Percentiles rank a stretch among this genome's conserved stretches.
phyloP scores from a whole-genome alignment of 2,329 filamentous ascomycete species.

The Bipolaris zeicola region DNA sequence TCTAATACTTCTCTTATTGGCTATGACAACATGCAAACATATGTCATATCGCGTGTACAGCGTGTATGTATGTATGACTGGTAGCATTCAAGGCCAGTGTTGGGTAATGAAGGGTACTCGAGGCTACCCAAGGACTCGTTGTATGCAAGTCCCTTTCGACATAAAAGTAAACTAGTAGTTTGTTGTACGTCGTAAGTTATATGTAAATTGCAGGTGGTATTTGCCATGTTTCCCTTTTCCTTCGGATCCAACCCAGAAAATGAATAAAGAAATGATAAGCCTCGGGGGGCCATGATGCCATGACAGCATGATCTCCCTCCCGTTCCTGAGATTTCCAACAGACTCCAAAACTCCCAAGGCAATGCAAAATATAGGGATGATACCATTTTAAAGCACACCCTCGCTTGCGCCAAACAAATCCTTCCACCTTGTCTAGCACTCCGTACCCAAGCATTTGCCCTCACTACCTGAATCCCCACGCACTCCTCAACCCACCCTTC shows the following conservation, averaged over 20 bases:
- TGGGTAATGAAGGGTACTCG: not conserved
- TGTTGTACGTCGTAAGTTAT: not conserved
- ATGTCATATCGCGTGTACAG: not conserved
- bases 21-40: not conserved
- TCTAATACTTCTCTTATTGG: not conserved
- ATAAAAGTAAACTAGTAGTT: not conserved
- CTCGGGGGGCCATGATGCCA: not conserved
- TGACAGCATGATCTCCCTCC: not conserved
- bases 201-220: not conserved
- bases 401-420: not conserved
- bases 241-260: not conserved
- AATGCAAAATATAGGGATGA: not conserved
- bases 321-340: not conserved
- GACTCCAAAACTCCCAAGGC: not conserved
- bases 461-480: constrained; percentile 45
- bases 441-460: constrained; percentile 19
- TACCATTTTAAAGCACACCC: not conserved
- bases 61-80: constrained; percentile 1
- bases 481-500: constrained; percentile 42
- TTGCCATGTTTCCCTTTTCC: not conserved
- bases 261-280: not conserved
- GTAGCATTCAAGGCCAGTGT: not conserved
- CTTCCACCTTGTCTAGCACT: not conserved
- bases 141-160: not conserved
- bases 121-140: not conserved